phyloP scores from a whole-genome alignment of 2,329 filamentous ascomycete species.

The Claviceps spartinae region DNA sequence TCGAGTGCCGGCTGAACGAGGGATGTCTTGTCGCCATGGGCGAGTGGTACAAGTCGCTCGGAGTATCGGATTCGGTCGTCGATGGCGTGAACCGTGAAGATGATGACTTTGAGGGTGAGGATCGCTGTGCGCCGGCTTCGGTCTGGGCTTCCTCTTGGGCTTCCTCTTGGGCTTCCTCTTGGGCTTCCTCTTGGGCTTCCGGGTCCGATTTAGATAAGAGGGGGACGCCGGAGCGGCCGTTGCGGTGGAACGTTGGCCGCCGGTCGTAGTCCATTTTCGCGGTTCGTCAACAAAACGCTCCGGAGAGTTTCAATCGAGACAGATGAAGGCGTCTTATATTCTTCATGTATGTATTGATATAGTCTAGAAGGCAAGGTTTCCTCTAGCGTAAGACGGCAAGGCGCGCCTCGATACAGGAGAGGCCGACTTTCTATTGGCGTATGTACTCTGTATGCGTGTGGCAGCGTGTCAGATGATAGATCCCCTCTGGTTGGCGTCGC shows the following conservation, averaged over 20 bases:
- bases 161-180: neutral
- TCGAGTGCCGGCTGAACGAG: conserved; percentile 35
- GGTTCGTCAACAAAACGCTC: neutral
- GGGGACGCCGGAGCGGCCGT: conserved; percentile 8
- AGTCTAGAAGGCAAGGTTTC: too few relatives aligned
- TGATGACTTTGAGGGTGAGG: conserved; percentile 8
- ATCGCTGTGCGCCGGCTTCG: conserved; percentile 13
- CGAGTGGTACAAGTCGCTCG: conserved; percentile 2
- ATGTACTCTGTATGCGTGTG: too few relatives aligned
- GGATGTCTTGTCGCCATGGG: conserved; percentile 7
- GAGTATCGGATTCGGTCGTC: conserved; percentile 7
- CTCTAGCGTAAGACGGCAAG: too few relatives aligned
- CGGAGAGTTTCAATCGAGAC: neutral
- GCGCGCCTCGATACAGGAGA: too few relatives aligned
- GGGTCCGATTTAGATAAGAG: conserved; percentile 10
- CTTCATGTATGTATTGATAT: too few relatives aligned
- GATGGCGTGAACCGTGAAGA: conserved; percentile 13
- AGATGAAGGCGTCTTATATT: neutral
- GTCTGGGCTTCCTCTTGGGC: conserved; percentile 1
- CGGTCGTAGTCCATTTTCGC: conserved; percentile 5
- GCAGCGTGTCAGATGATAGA: too few relatives aligned
- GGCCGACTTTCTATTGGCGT: too few relatives aligned
- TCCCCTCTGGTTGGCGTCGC: too few relatives aligned
- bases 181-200: conserved; percentile 1
- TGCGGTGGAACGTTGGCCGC: conserved; percentile 7